Evolutionary conservation across 176 grass and related monocot species (phyloP).

Genomic region (Aegilops umbellulata): DNA sequence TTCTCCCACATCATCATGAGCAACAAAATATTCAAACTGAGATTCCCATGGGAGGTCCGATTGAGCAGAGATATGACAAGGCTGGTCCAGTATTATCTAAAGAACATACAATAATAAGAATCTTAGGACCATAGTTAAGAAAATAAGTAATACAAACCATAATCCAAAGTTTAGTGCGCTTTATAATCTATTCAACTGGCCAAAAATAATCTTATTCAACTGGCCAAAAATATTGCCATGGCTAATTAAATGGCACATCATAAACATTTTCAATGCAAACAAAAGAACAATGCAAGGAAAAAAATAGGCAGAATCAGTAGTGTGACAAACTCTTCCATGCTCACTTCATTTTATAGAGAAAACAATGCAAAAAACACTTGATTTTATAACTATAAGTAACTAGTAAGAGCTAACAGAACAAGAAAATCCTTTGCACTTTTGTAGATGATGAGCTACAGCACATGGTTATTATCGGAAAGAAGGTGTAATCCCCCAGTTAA

Average conservation of each 20-base stretch:
- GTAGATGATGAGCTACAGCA: constrained; percentile 22
- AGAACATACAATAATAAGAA: constrained; percentile 38
- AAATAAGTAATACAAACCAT: constrained; percentile 7
- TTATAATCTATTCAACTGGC: constrained; percentile 11
- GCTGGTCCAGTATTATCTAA: constrained; percentile 85
- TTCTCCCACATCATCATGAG: constrained; percentile 57
- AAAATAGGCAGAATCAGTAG: constrained; percentile 2
- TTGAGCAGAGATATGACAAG: constrained; percentile 43
- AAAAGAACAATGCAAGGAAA: background rate
- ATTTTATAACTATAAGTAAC: background rate
- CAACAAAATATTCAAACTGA: constrained; percentile 76
- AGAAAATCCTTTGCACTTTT: constrained; percentile 13
- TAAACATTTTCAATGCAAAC: background rate
- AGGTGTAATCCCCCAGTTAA: constrained; percentile 16
- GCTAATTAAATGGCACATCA: background rate
- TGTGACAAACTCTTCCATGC: background rate
- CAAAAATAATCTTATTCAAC: background rate
- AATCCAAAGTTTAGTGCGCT: background rate
- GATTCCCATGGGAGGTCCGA: constrained; percentile 75
- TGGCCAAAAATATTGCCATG: constrained; percentile 1
- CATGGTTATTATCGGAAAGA: constrained; percentile 26
- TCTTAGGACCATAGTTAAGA: constrained; percentile 8
- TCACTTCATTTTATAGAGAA: constrained; percentile 11
- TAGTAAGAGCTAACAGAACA: background rate
- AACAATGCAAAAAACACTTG: background rate